A percentile compares a stretch with the other conserved stretches of the same genome.
These are phyloP conservation scores for Stentor coeruleus DNA, from an alignment of 73 alveolate genomes.

Conservation along the genomic window DNA sequence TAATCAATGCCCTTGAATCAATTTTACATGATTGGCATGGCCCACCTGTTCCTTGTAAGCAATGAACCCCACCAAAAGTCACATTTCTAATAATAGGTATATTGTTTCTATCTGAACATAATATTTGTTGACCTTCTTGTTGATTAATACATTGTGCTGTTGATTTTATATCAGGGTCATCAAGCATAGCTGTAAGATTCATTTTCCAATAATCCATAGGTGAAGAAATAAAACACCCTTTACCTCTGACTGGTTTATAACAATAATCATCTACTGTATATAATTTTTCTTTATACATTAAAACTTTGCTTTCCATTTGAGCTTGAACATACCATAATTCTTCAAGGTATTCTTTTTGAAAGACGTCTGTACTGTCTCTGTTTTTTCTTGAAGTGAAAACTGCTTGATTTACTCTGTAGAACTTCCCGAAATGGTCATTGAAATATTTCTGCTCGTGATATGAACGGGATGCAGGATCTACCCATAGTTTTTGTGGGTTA, in stretches of 20 bases:
- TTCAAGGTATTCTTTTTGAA: conserved; percentile 70
- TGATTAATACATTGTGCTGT: conserved; percentile 87
- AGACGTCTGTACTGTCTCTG: conserved; percentile 53
- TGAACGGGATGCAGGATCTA: conserved; percentile 73
- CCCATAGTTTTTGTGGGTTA: conserved; percentile 79
- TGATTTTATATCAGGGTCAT: conserved; percentile 62
- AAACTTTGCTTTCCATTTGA: conserved; percentile 55
- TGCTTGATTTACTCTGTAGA: conserved; percentile 80
- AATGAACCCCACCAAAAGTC: conserved; percentile 80
- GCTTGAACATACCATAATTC: conserved; percentile 65
- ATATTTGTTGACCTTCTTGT: conserved; percentile 57
- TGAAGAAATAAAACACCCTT: conserved; percentile 86
- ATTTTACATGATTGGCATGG: conserved; percentile 81
- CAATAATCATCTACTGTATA: conserved; percentile 80
- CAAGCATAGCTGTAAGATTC: conserved; percentile 60
- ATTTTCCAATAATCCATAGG: conserved; percentile 92
- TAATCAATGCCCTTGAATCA: conserved; percentile 73
- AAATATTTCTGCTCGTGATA: conserved; percentile 68
- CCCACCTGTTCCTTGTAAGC: conserved; percentile 53
- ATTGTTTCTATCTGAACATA: conserved; percentile 87
- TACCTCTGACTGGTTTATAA: conserved; percentile 87
- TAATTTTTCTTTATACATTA: conserved; percentile 39
- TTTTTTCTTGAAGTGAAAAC: conserved; percentile 57
- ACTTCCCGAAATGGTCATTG: conserved; percentile 80
- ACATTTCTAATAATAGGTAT: conserved; percentile 82